phyloP scores from a whole-genome alignment of 2,329 filamentous ascomycete genomes.

The Alternaria dauci region DNA sequence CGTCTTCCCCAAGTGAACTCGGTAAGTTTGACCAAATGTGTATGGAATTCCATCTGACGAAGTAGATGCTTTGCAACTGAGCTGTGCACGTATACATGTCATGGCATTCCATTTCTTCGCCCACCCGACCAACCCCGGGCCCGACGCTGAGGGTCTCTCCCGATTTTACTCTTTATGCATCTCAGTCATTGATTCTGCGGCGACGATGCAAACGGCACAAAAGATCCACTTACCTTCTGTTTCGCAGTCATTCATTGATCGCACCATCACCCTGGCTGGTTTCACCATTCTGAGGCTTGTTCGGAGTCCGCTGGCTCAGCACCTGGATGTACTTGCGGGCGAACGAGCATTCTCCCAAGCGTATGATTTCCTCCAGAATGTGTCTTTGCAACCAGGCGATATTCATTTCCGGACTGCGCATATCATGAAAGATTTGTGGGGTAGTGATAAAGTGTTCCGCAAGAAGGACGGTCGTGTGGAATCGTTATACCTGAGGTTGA shows the following conservation, averaged over 20 bases:
- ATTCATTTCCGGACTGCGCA: constrained; percentile 38
- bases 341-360: constrained; percentile 45
- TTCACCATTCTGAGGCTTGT: constrained; percentile 46
- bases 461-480: constrained; percentile 45
- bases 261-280: constrained; percentile 44
- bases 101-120: constrained; percentile 50
- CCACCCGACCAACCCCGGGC: constrained; percentile 35
- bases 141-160: constrained; percentile 39
- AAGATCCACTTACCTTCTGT: constrained; percentile 37
- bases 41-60: constrained; percentile 19
- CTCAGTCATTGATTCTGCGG: constrained; percentile 40
- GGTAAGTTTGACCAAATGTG: constrained; percentile 28
- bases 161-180: constrained; percentile 46
- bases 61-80: constrained; percentile 44
- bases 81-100: constrained; percentile 47
- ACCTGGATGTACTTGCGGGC: constrained; percentile 46
- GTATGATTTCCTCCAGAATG: constrained; percentile 43
- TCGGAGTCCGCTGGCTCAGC: constrained; percentile 40
- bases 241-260: constrained; percentile 46
- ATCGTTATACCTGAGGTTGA: constrained; percentile 41
- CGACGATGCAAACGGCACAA: constrained; percentile 29
- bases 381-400: constrained; percentile 46
- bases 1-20: constrained; percentile 43
- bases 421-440: constrained; percentile 49
- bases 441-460: constrained; percentile 44